These are phyloP conservation scores for Rosa persica DNA, from an alignment of 306 rosid genomes.

Conservation along the genomic window DNA sequence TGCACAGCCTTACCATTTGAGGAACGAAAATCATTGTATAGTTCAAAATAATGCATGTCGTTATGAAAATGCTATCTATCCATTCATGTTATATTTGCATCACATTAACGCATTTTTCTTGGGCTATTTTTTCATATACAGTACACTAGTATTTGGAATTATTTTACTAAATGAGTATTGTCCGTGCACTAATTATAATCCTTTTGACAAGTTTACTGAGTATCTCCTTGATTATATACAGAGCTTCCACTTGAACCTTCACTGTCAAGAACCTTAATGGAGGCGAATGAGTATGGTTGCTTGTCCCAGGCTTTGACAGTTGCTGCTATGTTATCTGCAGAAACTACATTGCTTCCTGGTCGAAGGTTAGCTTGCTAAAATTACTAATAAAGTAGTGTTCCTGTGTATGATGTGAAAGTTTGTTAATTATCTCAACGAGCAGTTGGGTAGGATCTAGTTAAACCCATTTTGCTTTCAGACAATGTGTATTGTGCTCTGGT, in stretches of 20 bases:
- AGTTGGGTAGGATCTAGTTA: not conserved
- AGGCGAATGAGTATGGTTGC: conserved; percentile 81
- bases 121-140: conserved; percentile 14
- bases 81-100: not conserved
- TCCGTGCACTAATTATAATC: conserved; percentile 19
- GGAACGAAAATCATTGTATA: not conserved
- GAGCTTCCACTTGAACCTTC: conserved; percentile 99
- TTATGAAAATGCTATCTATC: not conserved
- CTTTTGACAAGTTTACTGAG: not conserved
- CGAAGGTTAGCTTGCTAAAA: conserved; percentile 50
- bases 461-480: not conserved
- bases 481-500: not conserved
- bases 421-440: not conserved
- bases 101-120: conserved; percentile 6
- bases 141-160: conserved; percentile 10
- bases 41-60: not conserved
- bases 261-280: conserved; percentile 87
- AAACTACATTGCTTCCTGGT: conserved; percentile 79
- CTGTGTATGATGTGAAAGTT: not conserved
- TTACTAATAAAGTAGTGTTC: not conserved
- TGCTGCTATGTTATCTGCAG: conserved; percentile 91
- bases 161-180: conserved; percentile 10
- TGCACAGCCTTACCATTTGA: not conserved
- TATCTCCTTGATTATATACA: conserved; percentile 36
- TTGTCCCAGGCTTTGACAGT: conserved; percentile 87